phyloP scores from a whole-genome alignment of 306 rosid species.

The Ziziphus jujuba region DNA sequence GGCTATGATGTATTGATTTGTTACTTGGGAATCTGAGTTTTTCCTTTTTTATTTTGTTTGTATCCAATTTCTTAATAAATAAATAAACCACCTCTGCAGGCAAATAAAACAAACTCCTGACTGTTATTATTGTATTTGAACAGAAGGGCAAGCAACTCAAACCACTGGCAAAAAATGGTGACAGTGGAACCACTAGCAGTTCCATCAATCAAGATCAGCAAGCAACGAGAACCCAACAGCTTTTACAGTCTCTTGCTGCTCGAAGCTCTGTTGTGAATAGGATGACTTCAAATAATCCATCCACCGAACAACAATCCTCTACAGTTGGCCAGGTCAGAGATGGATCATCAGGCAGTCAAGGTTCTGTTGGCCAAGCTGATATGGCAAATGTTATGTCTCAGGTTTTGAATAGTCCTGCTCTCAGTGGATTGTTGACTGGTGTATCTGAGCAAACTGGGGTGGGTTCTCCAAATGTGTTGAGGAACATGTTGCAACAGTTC shows the following conservation, averaged over 20 bases:
- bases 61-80: too few species aligned
- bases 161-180: constrained; percentile 40
- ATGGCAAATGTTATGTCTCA: constrained; percentile 81
- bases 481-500: constrained; percentile 90
- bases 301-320: constrained; percentile 42
- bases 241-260: constrained; percentile 59
- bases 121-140: constrained; percentile 5
- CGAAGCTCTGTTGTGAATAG: constrained; percentile 48
- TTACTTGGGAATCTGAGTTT: too few species aligned
- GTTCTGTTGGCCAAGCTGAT: constrained; percentile 50
- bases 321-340: constrained; percentile 30
- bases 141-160: constrained; percentile 66
- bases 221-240: constrained; percentile 53
- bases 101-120: not conserved
- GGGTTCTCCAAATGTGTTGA: constrained; percentile 82
- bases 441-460: constrained; percentile 89
- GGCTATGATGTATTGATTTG: too few species aligned
- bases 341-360: constrained; percentile 29
- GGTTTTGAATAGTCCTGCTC: constrained; percentile 84
- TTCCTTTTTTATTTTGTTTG: too few species aligned
- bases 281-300: constrained; percentile 33
- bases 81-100: not conserved
- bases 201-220: constrained; percentile 50
- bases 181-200: constrained; percentile 54
- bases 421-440: constrained; percentile 80